Conservation (phyloP, 768 basidiomycete genomes). For the Lentinula lateritia region DNA sequence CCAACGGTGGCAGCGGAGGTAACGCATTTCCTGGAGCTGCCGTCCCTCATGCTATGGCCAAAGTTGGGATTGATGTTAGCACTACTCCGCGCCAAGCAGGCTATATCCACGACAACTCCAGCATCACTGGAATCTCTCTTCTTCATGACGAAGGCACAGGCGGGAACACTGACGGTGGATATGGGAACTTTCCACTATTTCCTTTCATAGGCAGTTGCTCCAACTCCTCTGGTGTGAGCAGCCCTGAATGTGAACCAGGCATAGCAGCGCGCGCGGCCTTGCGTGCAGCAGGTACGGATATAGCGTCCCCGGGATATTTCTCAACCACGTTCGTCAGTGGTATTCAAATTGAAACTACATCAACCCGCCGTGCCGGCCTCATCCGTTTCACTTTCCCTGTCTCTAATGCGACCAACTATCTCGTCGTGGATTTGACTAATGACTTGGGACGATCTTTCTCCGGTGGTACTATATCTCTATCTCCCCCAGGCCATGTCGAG, state of each 20-base stretch:
- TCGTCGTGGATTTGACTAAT: conserved; percentile 42
- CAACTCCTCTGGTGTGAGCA: conserved; percentile 18
- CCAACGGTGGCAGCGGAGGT: conserved; percentile 39
- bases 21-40: conserved; percentile 46
- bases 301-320: conserved; percentile 43
- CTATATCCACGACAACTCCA: conserved; percentile 40
- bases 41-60: conserved; percentile 49
- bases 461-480: conserved; percentile 33
- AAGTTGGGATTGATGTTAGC: conserved; percentile 48
- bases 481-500: conserved; percentile 27
- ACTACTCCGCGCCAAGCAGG: conserved; percentile 45
- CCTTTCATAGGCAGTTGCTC: conserved; percentile 22
- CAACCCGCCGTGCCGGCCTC: conserved; percentile 52
- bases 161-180: conserved; percentile 44
- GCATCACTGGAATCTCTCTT: conserved; percentile 36
- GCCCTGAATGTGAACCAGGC: conserved; percentile 30
- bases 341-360: conserved; percentile 51
- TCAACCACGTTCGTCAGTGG: conserved; percentile 40
- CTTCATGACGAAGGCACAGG: conserved; percentile 54
- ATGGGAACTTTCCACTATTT: conserved; percentile 47
- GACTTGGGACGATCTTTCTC: conserved; percentile 43
- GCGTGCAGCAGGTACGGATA: conserved; percentile 38
- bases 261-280: conserved; percentile 32
- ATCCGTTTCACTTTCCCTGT: conserved; percentile 56
- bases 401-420: conserved; percentile 35